phyloP scores from a whole-genome alignment of 1,139 yeast genomes.

The Kodamaea sp. region DNA sequence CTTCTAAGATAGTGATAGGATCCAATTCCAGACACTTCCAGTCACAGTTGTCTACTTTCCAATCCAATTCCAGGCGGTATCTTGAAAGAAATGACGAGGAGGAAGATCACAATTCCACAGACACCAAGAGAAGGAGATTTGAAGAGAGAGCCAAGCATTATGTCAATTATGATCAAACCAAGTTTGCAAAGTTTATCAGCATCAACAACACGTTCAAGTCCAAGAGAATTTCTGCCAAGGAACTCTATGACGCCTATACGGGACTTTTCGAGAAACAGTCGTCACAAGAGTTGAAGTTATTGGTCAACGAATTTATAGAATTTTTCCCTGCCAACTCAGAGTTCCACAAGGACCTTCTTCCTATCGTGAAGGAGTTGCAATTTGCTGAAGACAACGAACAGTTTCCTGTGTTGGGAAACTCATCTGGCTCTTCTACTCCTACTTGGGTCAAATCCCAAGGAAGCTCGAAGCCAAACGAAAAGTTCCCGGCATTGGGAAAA shows the following conservation, averaged over 20 bases:
- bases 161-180: constrained; percentile 52
- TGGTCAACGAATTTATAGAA: constrained; percentile 59
- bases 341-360: constrained; percentile 26
- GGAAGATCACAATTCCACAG: constrained; percentile 46
- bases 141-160: constrained; percentile 87
- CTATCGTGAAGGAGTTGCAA: constrained; percentile 25
- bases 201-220: constrained; percentile 52
- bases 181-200: constrained; percentile 49
- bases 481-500: constrained; percentile 56
- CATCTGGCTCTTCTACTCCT: constrained; percentile 14
- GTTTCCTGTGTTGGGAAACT: constrained; percentile 35
- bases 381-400: constrained; percentile 22
- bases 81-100: constrained; percentile 16
- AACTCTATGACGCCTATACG: constrained; percentile 51
- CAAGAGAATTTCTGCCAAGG: constrained; percentile 48
- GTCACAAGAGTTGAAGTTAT: constrained; percentile 50
- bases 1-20: constrained; percentile 44
- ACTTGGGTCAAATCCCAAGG: constrained; percentile 30
- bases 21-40: constrained; percentile 52
- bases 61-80: constrained; percentile 16
- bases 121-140: constrained; percentile 60
- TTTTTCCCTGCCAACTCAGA: constrained; percentile 45
- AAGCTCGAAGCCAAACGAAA: constrained; percentile 28
- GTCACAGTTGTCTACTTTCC: constrained; percentile 68
- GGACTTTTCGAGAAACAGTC: constrained; percentile 47